Base-by-base conservation (phyloP, 768 basidiomycete species). In the Leucocoprinus sp. region DNA sequence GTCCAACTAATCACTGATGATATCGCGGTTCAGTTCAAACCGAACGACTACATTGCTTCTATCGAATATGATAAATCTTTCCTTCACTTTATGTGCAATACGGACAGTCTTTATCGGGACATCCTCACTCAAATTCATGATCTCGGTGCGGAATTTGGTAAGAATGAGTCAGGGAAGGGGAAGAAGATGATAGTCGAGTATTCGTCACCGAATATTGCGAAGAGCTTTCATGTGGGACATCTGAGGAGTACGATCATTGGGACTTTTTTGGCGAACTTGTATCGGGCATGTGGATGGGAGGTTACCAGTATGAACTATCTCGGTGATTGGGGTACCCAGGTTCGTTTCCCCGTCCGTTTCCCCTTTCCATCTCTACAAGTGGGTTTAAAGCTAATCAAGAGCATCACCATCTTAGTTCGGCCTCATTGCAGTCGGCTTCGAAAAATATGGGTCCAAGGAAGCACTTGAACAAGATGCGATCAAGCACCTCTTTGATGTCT, bases 281-380 rank as follows among this genome's bases (percentile, higher is more conserved):
- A 98, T 71, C 84, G 82, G 58, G 76, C 89, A 5, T 90, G 84
- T 56, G 93, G 95, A 12, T 98, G 91, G 93, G 77, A 91, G 5
- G 92, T 93, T n/a, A 63, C 77, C 28, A 75, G 85, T 1, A 69
- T 97, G 64, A 99, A 99, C 61, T 99, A 99, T 61, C 76, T 97
- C 12, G 95, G 95, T 2, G 95, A 97, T 59, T 98, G 93, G 95
- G 95, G 95, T 18, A 97, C 93, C 33, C 95, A 97, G 75, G 93
- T 91, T 29, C 60, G 72, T 51, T 11, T 22, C 9, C 6, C n/a
- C 5, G 50, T 28, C 19, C 6, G 29, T 2, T 14, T 21, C 5
- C 35, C 4, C 31, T 4, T 2, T 23, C 23, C 9, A 11, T 18
- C 3, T 14, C 11, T 27, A 11, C 5, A 11, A 27, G 26, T 5